A percentile compares a stretch with the other conserved stretches of the same genome.
Evolutionary conservation across 208 protist genomes (phyloP).

Genomic region (Phytomonas serpens): DNA sequence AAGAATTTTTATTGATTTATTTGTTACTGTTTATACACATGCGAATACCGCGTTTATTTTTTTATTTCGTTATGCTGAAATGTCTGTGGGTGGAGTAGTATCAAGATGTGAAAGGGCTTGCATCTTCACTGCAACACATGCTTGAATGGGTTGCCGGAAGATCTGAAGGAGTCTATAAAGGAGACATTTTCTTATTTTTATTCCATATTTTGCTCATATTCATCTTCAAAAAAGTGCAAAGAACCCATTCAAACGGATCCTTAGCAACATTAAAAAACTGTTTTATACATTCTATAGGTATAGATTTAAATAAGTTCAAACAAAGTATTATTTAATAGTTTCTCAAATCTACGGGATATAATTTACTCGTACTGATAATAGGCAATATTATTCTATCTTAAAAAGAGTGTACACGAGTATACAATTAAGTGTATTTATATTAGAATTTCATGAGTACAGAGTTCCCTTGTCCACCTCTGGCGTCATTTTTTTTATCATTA

Average conservation of each 20-base stretch:
- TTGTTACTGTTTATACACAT: background rate
- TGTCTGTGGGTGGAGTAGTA: background rate
- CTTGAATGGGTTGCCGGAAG: background rate
- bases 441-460: background rate
- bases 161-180: background rate
- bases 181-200: background rate
- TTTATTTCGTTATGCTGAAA: background rate
- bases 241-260: background rate
- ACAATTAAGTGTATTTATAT: background rate
- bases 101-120: background rate
- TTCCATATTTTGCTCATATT: background rate
- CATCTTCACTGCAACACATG: background rate
- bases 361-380: background rate
- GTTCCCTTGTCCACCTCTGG: background rate
- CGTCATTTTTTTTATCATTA: background rate
- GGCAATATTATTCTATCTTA: background rate
- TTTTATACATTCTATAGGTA: background rate
- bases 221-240: background rate
- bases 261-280: background rate
- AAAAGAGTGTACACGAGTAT: background rate
- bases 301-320: background rate
- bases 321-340: background rate
- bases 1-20: background rate
- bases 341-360: background rate
- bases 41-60: background rate